Conservation (phyloP, 495 filamentous ascomycete species). For the Neurospora sp. region DNA sequence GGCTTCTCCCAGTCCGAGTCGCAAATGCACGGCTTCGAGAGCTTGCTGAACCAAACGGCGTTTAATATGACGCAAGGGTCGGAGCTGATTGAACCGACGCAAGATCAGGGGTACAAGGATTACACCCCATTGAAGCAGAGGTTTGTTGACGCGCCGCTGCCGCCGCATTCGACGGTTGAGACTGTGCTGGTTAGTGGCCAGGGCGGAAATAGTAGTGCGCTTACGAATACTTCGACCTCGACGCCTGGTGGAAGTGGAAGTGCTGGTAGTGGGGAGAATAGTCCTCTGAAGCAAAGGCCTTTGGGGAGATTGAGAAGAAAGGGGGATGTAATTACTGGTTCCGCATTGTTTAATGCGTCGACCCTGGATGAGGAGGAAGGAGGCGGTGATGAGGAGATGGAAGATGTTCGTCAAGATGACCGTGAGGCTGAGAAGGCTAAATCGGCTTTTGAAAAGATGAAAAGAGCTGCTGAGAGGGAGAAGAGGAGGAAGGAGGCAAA, state of each 20-base stretch:
- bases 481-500: conserved; percentile 42
- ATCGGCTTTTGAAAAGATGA: conserved; percentile 64
- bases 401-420: conserved; percentile 43
- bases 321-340: conserved; percentile 18
- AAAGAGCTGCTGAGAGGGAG: conserved; percentile 50
- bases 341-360: conserved; percentile 19
- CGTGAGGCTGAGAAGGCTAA: not conserved
- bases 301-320: conserved; percentile 46
- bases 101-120: conserved; percentile 68
- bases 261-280: conserved; percentile 30
- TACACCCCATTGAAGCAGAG: conserved; percentile 46
- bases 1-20: conserved; percentile 45
- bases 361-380: conserved; percentile 36
- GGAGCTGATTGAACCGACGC: conserved; percentile 65
- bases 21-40: conserved; percentile 43
- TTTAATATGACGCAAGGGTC: conserved; percentile 41
- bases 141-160: conserved; percentile 37
- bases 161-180: conserved; percentile 50
- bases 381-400: conserved; percentile 41
- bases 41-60: conserved; percentile 26
- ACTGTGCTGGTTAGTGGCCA: conserved; percentile 46
- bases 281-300: not conserved
- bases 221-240: not conserved
- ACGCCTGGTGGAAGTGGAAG: conserved; percentile 29
- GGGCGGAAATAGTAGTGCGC: not conserved